A percentile compares a stretch with the other conserved stretches of the same genome.
Evolutionary conservation across 768 basidiomycete species (phyloP).

Genomic region (Russula abietina): DNA sequence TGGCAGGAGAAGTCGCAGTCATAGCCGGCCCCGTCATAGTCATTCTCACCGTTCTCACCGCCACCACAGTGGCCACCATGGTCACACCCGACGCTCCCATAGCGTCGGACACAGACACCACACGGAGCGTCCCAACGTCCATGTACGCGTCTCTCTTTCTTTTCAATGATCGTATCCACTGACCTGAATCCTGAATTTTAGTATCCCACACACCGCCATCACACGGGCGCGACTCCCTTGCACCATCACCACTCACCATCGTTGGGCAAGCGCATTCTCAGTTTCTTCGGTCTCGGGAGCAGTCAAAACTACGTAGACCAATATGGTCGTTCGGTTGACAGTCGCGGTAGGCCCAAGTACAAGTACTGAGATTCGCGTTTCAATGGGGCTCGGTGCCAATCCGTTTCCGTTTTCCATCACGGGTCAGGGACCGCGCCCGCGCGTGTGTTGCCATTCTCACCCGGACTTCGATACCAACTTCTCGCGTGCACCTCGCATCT

Average conservation of each 20-base stretch:
- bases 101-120: constrained; percentile 14
- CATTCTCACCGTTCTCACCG: constrained; percentile 14
- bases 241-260: constrained; percentile 21
- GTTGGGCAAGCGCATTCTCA: constrained; percentile 36
- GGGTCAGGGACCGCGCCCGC: constrained; percentile 11
- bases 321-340: constrained; percentile 37
- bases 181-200: not conserved
- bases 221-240: constrained; percentile 14
- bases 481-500: constrained; percentile 16
- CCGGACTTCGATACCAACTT: constrained; percentile 13
- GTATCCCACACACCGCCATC: constrained; percentile 6
- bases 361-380: constrained; percentile 15
- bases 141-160: constrained; percentile 16
- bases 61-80: not conserved
- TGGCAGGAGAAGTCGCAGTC: constrained; percentile 21
- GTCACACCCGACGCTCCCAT: constrained; percentile 20
- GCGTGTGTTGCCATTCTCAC: constrained; percentile 12
- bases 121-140: constrained; percentile 6
- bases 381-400: not conserved
- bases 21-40: constrained; percentile 24
- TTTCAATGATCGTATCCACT: not conserved
- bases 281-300: constrained; percentile 34
- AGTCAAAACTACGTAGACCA: constrained; percentile 38
- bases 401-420: constrained; percentile 4
- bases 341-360: constrained; percentile 4